A percentile compares a stretch with the other conserved stretches of the same genome.
Evolutionary conservation across 345 rosid genomes (phyloP).

Genomic region (Ricinus communis): DNA sequence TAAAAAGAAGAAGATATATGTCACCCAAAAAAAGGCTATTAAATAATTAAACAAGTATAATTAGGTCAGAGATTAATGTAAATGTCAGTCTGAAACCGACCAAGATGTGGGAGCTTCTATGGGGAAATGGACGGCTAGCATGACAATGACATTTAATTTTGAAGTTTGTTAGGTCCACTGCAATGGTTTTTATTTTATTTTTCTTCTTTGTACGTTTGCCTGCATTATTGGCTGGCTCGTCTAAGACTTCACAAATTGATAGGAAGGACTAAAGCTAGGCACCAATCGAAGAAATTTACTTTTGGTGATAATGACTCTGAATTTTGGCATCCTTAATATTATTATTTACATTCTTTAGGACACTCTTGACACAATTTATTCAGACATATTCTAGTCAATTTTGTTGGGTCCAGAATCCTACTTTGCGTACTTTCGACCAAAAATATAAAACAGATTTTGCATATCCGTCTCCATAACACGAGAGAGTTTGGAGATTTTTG

Average conservation of each 20-base stretch:
- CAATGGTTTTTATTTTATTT: background rate
- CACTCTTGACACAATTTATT: background rate
- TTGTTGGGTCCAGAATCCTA: background rate
- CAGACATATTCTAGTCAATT: background rate
- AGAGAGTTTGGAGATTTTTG: slow-evolving; percentile 12
- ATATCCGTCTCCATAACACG: too few relatives aligned
- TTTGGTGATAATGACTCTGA: background rate
- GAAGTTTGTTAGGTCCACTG: slow-evolving; percentile 4
- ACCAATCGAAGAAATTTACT: background rate
- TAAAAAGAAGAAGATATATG: too few relatives aligned
- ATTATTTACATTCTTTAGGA: background rate
- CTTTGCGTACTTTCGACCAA: background rate
- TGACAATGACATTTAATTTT: slow-evolving; percentile 8
- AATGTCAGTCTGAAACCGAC: slow-evolving; percentile 5
- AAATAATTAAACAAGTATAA: too few relatives aligned
- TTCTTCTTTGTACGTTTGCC: background rate
- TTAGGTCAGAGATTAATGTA: too few relatives aligned
- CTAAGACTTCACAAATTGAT: background rate
- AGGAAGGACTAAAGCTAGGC: background rate
- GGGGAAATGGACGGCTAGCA: too few relatives aligned
- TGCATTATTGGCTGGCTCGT: slow-evolving; percentile 13
- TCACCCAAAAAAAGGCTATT: too few relatives aligned
- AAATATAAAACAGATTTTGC: background rate
- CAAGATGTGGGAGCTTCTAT: background rate
- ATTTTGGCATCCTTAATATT: too few relatives aligned